Evolutionary conservation across 2,329 filamentous ascomycete genomes (phyloP), one percentile per base, ranked within the genome.

Genomic region (Fusarium newnesense): DNA sequence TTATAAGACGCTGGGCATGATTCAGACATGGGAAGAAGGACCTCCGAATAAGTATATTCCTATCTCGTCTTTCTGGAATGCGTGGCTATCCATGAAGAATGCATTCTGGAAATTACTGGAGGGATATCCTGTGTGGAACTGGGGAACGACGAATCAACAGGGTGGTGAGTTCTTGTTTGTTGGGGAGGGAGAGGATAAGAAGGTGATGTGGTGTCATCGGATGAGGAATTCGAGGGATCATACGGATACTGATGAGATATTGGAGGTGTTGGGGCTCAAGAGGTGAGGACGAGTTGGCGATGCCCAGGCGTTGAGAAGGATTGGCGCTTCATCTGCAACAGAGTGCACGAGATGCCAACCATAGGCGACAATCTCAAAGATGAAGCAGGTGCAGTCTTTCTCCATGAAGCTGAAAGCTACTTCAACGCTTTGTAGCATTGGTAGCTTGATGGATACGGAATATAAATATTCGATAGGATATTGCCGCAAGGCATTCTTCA

Each of bases 161-260:
- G 71, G 71, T 0, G 71, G 71, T 4, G 71, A 74, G 34, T 72
- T 74, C 18, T 12, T 74, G 10, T 74, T 74, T 15, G 50, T 62
- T 21, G 60, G 67, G 1, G 40, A 64, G 4, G 67, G 46, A 1
- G 50, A 56, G 8, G 36, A 61, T 1, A 74, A 56, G 40, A 40
- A 16, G 5, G 56, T 74, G 18, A 53, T 28, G 0, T 74, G 71
- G 71, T 74, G 71, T 30, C 71, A 74, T 61, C 52, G 71, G 1
- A 74, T 74, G 71, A 65, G 43, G 18, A 10, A 30, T 7, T 40
- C 56, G 2, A 52, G 50, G 13, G 71, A 74, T 5, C 71, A 74
- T 42, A 52, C 71, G 3, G 63, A 71, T 30, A 61, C 62, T 15
- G 39, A 72, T 42, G 57, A 69, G 39, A 72, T 74, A 9, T 19